A percentile compares a stretch with the other conserved stretches of the same genome.
Conservation (phyloP, 2,329 filamentous ascomycete genomes). For the Knufia petricola region DNA sequence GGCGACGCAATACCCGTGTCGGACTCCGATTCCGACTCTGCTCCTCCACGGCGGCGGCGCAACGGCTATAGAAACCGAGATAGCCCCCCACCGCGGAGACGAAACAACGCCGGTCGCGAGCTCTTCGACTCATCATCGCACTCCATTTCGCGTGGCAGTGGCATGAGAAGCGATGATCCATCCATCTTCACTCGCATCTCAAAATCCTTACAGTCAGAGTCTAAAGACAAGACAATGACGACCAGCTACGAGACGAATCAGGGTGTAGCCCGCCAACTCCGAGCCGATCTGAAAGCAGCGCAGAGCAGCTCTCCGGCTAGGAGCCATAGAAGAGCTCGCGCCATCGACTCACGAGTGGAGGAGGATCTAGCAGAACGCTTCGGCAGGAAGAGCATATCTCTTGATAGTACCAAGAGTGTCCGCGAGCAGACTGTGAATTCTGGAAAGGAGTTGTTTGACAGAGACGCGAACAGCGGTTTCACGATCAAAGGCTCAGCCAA, state of each 20-base stretch:
- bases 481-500: conserved; percentile 28
- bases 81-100: conserved; percentile 23
- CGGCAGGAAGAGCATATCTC: conserved; percentile 20
- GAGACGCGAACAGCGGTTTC: conserved; percentile 26
- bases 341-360: conserved; percentile 46
- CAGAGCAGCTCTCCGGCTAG: conserved; percentile 30
- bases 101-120: conserved; percentile 40
- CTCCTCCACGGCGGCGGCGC: conserved; percentile 29
- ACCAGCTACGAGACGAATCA: conserved; percentile 20
- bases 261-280: conserved; percentile 30
- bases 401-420: conserved; percentile 21
- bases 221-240: conserved; percentile 29
- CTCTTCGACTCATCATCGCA: conserved; percentile 32
- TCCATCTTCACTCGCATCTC: conserved; percentile 2
- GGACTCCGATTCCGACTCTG: conserved; percentile 26
- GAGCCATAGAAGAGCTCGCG: conserved; percentile 40
- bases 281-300: conserved; percentile 51
- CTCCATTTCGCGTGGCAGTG: conserved; percentile 36
- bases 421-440: conserved; percentile 22
- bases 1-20: conserved; percentile 36
- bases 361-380: conserved; percentile 36
- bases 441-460: conserved; percentile 32
- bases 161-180: conserved; percentile 6
- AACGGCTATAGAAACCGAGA: conserved; percentile 36
- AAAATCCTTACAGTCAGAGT: conserved; percentile 31